Conservation (phyloP, 1,139 yeast species). For the Protomyces lactucae-debilis region DNA sequence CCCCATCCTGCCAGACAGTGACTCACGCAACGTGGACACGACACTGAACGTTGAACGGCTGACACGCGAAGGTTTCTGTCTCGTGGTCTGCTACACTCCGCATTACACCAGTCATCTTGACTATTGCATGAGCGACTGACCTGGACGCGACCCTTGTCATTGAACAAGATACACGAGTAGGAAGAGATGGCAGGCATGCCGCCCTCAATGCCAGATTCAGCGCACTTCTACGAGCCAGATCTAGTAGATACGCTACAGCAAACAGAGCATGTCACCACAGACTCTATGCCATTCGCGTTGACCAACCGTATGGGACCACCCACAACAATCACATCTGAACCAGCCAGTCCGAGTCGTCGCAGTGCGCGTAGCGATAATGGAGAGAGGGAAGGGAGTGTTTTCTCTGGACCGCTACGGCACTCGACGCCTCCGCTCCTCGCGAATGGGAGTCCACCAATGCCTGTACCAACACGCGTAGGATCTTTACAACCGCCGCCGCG, state of each 20-base stretch:
- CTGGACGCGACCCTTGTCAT: neutral
- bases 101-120: no score
- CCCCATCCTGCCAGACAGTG: no score
- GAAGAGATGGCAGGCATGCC: neutral
- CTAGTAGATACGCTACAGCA: neutral
- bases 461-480: neutral
- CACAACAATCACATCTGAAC: neutral
- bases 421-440: neutral
- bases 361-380: neutral
- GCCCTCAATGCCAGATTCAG: neutral
- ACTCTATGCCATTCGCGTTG: neutral
- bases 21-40: no score
- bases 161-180: neutral
- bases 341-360: neutral
- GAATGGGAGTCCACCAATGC: neutral
- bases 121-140: no score
- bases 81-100: no score
- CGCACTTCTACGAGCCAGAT: constrained; percentile 10
- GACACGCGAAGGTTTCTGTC: no score
- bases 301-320: neutral
- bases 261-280: neutral
- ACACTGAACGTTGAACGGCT: no score
- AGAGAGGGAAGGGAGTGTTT: neutral
- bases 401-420: neutral
- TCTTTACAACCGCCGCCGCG: neutral